phyloP scores from a whole-genome alignment of 2,329 filamentous ascomycete genomes.

The Helminthosporium solani region DNA sequence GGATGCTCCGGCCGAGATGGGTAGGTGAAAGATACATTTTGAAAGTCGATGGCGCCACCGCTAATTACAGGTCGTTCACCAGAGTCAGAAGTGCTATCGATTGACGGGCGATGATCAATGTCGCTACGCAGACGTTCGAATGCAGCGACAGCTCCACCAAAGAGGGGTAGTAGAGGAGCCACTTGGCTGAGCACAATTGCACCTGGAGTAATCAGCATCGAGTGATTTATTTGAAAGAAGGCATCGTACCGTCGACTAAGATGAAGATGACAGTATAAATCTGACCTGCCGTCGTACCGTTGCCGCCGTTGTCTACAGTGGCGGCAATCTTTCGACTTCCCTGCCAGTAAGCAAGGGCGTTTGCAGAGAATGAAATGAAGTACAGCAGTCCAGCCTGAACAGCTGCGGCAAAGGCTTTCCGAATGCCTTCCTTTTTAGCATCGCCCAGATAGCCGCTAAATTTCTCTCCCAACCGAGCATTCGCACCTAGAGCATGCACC shows the following conservation, averaged over 20 bases:
- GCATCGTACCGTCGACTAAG: slow-evolving; percentile 50
- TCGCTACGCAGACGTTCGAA: slow-evolving; percentile 61
- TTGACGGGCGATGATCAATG: slow-evolving; percentile 52
- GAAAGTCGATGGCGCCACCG: slow-evolving; percentile 52
- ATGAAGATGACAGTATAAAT: slow-evolving; percentile 59
- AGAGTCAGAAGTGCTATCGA: slow-evolving; percentile 40
- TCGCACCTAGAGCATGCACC: slow-evolving; percentile 65
- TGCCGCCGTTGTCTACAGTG: slow-evolving; percentile 36
- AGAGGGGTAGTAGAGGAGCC: slow-evolving; percentile 53
- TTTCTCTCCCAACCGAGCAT: slow-evolving; percentile 58
- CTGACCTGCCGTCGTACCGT: slow-evolving; percentile 45
- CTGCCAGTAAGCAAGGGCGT: slow-evolving; percentile 68
- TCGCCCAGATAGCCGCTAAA: slow-evolving; percentile 56
- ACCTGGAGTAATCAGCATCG: slow-evolving; percentile 32
- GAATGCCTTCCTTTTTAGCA: slow-evolving; percentile 55
- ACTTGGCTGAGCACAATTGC: slow-evolving; percentile 50
- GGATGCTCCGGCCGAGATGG: slow-evolving; percentile 43
- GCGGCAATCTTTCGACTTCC: slow-evolving; percentile 58
- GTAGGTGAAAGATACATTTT: slow-evolving; percentile 45
- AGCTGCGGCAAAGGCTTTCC: slow-evolving; percentile 59
- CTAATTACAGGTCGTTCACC: slow-evolving; percentile 24
- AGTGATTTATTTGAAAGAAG: background rate
- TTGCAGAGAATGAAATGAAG: slow-evolving; percentile 67
- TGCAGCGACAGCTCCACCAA: slow-evolving; percentile 52
- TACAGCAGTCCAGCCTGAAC: slow-evolving; percentile 63